Evolutionary conservation across 257 asterid genomes (phyloP).

Genomic region (Pogostemon cablin): DNA sequence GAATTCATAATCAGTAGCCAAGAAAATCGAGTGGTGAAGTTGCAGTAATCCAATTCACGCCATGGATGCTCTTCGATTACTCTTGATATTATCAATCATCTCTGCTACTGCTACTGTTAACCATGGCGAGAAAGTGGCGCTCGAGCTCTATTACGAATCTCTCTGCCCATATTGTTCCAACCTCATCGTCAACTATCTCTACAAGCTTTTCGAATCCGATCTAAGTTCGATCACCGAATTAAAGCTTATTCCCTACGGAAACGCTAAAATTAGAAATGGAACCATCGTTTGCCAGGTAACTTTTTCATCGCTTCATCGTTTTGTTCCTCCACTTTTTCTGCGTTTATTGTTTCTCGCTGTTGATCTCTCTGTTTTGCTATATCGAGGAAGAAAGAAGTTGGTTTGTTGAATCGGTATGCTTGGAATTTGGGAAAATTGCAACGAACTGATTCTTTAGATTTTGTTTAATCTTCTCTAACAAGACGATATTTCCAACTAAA

Average conservation of each 20-base stretch:
- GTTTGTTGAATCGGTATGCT: not conserved
- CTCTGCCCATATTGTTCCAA: slow-evolving; percentile 66
- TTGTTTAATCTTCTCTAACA: not conserved
- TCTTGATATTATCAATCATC: slow-evolving; percentile 38
- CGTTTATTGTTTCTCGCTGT: not conserved
- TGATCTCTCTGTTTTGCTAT: not conserved
- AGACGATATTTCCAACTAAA: too few relatives aligned
- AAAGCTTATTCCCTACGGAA: slow-evolving; percentile 55
- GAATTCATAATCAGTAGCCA: not conserved
- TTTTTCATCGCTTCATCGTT: not conserved
- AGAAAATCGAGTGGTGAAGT: slow-evolving; percentile 11
- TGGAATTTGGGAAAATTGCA: not conserved
- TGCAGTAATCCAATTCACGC: slow-evolving; percentile 20
- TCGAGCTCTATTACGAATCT: slow-evolving; percentile 54
- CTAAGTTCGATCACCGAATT: slow-evolving; percentile 53
- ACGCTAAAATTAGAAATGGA: slow-evolving; percentile 49
- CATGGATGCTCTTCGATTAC: slow-evolving; percentile 46
- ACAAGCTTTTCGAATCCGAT: slow-evolving; percentile 46
- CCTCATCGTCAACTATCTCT: slow-evolving; percentile 51
- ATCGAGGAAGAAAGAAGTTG: not conserved
- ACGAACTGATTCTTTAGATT: slow-evolving; percentile 10
- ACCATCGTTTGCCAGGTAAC: slow-evolving; percentile 55
- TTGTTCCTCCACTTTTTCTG: not conserved
- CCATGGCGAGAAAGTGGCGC: slow-evolving; percentile 43
- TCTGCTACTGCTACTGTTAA: slow-evolving; percentile 24